These are phyloP conservation scores for Malassezia vespertilionis DNA, from an alignment of 1,284 basidiomycete genomes.

Conservation along the genomic window DNA sequence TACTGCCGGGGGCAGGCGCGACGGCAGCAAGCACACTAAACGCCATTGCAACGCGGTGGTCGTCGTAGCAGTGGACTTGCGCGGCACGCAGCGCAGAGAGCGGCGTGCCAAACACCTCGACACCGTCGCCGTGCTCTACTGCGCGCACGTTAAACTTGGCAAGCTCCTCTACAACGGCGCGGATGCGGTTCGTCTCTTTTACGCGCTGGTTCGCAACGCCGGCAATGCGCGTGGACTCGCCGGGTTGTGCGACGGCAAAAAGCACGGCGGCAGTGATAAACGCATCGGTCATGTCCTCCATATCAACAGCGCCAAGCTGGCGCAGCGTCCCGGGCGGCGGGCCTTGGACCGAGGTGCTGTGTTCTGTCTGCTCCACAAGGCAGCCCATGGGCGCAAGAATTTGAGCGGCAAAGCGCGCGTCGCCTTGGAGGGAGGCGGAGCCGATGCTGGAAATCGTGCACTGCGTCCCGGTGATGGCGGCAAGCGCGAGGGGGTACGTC, in stretches of 20 bases:
- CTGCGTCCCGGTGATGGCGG: slow-evolving; percentile 85
- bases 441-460: slow-evolving; percentile 92
- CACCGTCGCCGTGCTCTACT: slow-evolving; percentile 81
- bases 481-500: slow-evolving; percentile 91
- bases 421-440: slow-evolving; percentile 79
- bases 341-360: slow-evolving; percentile 82
- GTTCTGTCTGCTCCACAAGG: slow-evolving; percentile 71
- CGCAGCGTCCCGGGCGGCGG: slow-evolving; percentile 69
- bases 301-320: slow-evolving; percentile 78
- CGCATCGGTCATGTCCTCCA: slow-evolving; percentile 99
- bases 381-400: slow-evolving; percentile 94
- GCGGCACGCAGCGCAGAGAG: slow-evolving; percentile 54
- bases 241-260: slow-evolving; percentile 60
- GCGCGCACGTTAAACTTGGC: slow-evolving; percentile 91
- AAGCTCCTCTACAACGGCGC: slow-evolving; percentile 89
- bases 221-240: slow-evolving; percentile 60
- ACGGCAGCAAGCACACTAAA: slow-evolving; percentile 77
- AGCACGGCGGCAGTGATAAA: slow-evolving; percentile 89
- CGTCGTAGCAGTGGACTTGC: slow-evolving; percentile 88
- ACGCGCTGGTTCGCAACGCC: slow-evolving; percentile 98
- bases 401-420: slow-evolving; percentile 84
- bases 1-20: slow-evolving; percentile 56
- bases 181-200: slow-evolving; percentile 94
- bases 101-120: slow-evolving; percentile 70
- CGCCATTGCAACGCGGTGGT: slow-evolving; percentile 97